These are phyloP conservation scores for Trypethelium eluteriae DNA, from an alignment of 495 filamentous ascomycete genomes.

Conservation along the genomic window DNA sequence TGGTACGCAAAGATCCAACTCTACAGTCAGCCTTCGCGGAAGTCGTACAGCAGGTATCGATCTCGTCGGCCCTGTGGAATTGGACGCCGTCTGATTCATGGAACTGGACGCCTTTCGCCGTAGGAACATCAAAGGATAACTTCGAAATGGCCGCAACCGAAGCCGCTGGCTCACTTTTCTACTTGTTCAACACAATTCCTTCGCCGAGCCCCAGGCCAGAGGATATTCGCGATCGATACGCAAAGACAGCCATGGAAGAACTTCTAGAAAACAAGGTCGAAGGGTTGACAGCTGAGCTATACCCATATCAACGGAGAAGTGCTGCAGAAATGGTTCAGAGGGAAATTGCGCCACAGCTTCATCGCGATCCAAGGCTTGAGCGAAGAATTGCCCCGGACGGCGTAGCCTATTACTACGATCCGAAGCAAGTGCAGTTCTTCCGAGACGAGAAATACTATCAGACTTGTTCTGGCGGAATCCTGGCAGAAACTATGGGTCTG, in stretches of 20 bases:
- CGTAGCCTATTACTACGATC: slow-evolving; percentile 61
- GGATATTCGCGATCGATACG: slow-evolving; percentile 47
- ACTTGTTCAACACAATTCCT: slow-evolving; percentile 78
- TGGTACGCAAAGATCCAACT: slow-evolving; percentile 4
- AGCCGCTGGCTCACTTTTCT: slow-evolving; percentile 60
- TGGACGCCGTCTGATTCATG: not conserved
- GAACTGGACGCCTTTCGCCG: no score
- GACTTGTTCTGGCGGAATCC: slow-evolving; percentile 65
- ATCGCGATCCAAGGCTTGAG: slow-evolving; percentile 67
- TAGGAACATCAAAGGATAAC: no score
- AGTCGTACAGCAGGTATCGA: not conserved
- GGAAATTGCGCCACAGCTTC: slow-evolving; percentile 56
- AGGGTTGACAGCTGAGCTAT: slow-evolving; percentile 61
- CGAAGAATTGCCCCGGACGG: slow-evolving; percentile 51
- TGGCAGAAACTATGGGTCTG: slow-evolving; percentile 66
- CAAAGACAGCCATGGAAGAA: slow-evolving; percentile 52
- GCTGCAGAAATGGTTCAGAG: slow-evolving; percentile 81
- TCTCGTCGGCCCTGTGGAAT: slow-evolving; percentile 1
- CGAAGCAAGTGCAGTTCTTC: slow-evolving; percentile 53
- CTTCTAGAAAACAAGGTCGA: slow-evolving; percentile 49
- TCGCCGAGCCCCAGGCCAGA: slow-evolving; percentile 57
- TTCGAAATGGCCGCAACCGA: slow-evolving; percentile 34
- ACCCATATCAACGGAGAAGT: slow-evolving; percentile 73
- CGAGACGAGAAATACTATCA: slow-evolving; percentile 64
- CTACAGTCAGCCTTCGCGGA: not conserved